phyloP scores from a whole-genome alignment of 352 stramenopile genomes.

The Phytophthora citricola region DNA sequence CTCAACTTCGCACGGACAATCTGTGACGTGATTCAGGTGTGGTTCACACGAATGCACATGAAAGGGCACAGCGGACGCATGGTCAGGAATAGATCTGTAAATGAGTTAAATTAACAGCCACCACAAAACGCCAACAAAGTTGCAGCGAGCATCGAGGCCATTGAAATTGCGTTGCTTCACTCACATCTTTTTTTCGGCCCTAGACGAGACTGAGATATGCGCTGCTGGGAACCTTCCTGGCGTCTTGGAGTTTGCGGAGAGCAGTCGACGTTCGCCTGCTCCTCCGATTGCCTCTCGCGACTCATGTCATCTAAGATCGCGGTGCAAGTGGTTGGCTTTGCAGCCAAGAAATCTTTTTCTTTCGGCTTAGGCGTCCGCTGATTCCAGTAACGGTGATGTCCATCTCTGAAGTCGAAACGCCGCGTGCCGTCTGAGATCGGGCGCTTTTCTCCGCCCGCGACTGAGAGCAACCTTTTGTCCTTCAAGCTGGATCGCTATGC shows the following conservation, averaged over 20 bases:
- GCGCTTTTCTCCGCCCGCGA: background rate
- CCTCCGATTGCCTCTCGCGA: background rate
- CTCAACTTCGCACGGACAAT: slow-evolving; percentile 7
- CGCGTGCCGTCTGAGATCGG: background rate
- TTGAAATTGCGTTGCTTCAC: too few relatives aligned
- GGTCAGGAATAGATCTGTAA: background rate
- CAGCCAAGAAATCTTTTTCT: background rate
- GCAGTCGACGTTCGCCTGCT: too few relatives aligned
- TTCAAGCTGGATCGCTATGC: background rate
- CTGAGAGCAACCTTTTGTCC: background rate
- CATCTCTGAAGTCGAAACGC: slow-evolving; percentile 26
- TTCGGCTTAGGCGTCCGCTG: too few relatives aligned
- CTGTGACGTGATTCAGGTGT: slow-evolving; percentile 22
- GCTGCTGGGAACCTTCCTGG: slow-evolving; percentile 5
- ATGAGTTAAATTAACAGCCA: background rate
- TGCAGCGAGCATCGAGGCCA: too few relatives aligned
- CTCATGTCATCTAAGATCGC: slow-evolving; percentile 5
- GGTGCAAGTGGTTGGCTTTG: background rate
- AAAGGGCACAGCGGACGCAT: slow-evolving; percentile 4
- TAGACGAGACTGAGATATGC: slow-evolving; percentile 3
- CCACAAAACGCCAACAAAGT: background rate
- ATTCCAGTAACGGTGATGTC: slow-evolving; percentile 12
- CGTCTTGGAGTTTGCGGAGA: background rate
- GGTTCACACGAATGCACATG: slow-evolving; percentile 16
- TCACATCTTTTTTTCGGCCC: too few relatives aligned